Conservation (phyloP, 352 stramenopile species). For the Phytophthora quininea region DNA sequence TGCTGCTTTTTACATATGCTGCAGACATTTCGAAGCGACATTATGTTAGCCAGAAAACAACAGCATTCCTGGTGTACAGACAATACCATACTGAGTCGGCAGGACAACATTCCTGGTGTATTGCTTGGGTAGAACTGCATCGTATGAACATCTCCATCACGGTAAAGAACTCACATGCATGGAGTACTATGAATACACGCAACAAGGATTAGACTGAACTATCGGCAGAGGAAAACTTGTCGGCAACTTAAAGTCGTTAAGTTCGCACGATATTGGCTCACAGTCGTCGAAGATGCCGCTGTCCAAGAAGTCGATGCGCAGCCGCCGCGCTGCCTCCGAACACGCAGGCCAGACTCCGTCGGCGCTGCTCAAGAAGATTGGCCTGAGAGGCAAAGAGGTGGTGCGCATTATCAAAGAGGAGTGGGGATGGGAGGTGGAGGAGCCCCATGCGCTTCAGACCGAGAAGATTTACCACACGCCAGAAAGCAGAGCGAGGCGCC, state of each 20-base stretch:
- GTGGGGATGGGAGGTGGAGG: constrained; percentile 21
- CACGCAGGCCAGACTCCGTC: neutral
- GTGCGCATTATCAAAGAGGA: constrained; percentile 30
- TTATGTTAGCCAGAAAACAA: neutral
- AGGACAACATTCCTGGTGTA: no score
- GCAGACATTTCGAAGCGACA: neutral
- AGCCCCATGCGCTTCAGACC: constrained; percentile 30
- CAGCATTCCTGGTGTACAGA: no score
- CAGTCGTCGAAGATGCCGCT: no score
- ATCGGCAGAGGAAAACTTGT: no score
- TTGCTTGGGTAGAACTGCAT: no score
- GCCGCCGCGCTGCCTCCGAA: neutral
- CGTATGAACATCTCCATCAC: no score
- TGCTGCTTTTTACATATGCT: constrained; percentile 7
- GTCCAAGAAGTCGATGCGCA: neutral
- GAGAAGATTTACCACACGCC: constrained; percentile 35
- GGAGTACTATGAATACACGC: no score
- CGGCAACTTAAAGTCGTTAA: no score
- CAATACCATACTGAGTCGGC: no score
- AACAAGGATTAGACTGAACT: no score
- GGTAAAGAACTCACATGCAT: no score
- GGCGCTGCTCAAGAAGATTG: constrained; percentile 32
- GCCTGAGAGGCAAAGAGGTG: constrained; percentile 39
- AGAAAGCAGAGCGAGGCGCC: constrained; percentile 6
- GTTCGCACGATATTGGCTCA: no score